Percentiles rank a stretch among this genome's conserved stretches.
Evolutionary conservation across 2,329 filamentous ascomycete species (phyloP).

Genomic region (Aspergillus pseudoviridinutans): DNA sequence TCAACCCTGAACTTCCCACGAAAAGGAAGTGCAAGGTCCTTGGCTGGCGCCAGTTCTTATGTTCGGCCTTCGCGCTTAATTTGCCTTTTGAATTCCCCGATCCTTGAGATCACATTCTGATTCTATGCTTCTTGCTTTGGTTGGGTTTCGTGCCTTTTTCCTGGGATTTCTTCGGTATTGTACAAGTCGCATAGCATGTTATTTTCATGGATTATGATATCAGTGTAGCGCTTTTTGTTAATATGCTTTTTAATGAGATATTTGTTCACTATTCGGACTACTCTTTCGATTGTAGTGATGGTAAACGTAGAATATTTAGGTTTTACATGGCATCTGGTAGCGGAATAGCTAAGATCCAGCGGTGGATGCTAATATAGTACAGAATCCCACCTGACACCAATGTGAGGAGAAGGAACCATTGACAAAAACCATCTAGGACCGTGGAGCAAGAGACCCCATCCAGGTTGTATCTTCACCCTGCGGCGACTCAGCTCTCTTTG

Average conservation of each 20-base stretch:
- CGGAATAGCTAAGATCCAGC: neutral
- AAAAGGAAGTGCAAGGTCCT: neutral
- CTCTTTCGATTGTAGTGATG: neutral
- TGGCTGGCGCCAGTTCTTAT: neutral
- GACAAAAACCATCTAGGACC: neutral
- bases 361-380: neutral
- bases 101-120: conserved; percentile 16
- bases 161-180: conserved; percentile 8
- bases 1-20: neutral
- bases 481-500: neutral
- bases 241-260: conserved; percentile 5
- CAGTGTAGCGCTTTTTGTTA: conserved; percentile 16
- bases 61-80: neutral
- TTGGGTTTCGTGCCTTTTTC: conserved; percentile 17
- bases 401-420: no score
- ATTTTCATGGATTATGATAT: conserved; percentile 19
- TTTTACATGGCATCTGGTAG: neutral
- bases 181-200: conserved; percentile 18
- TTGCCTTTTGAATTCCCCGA: conserved; percentile 13
- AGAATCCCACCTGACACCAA: no score
- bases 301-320: neutral
- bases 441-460: conserved; percentile 33
- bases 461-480: conserved; percentile 24
- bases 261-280: conserved; percentile 3
- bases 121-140: conserved; percentile 15